Evolutionary conservation across 129 eudicot species (phyloP).

Genomic region (Flaveria sonorensis): DNA sequence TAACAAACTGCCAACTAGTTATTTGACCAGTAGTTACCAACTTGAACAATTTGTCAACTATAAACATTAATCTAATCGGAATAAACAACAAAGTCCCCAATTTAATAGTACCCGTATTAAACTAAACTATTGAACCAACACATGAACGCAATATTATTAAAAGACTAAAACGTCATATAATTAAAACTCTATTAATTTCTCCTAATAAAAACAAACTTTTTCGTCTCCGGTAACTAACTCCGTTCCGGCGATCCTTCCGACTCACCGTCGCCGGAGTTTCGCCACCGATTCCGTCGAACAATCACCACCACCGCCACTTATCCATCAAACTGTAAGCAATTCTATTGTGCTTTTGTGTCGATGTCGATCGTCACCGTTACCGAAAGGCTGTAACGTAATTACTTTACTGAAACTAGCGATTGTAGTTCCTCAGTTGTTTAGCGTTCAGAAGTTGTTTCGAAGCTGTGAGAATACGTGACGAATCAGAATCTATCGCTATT

Average conservation of each 20-base stretch:
- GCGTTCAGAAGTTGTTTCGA: background rate
- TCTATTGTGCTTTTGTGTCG: background rate
- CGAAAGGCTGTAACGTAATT: background rate
- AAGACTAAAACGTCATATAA: background rate
- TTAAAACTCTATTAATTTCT: background rate
- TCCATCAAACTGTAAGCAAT: background rate
- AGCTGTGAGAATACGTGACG: background rate
- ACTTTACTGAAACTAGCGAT: slow-evolving; percentile 17
- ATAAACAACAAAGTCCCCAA: background rate
- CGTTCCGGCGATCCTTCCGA: slow-evolving; percentile 23
- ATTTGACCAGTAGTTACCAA: background rate
- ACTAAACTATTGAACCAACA: too few relatives aligned
- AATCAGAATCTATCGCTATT: slow-evolving; percentile 1
- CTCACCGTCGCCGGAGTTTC: slow-evolving; percentile 25
- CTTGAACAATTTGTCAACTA: background rate
- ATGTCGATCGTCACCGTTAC: background rate
- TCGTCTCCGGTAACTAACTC: background rate
- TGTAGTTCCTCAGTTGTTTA: slow-evolving; percentile 4
- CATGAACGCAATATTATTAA: too few relatives aligned
- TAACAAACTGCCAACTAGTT: background rate
- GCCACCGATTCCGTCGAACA: background rate
- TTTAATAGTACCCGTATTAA: too few relatives aligned
- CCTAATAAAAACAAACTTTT: slow-evolving; percentile 6
- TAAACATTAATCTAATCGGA: background rate
- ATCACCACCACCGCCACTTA: background rate